A percentile compares a stretch with the other conserved stretches of the same genome.
Conservation (phyloP, 164 flowering plant genomes). For the Hamamelis virginiana region DNA sequence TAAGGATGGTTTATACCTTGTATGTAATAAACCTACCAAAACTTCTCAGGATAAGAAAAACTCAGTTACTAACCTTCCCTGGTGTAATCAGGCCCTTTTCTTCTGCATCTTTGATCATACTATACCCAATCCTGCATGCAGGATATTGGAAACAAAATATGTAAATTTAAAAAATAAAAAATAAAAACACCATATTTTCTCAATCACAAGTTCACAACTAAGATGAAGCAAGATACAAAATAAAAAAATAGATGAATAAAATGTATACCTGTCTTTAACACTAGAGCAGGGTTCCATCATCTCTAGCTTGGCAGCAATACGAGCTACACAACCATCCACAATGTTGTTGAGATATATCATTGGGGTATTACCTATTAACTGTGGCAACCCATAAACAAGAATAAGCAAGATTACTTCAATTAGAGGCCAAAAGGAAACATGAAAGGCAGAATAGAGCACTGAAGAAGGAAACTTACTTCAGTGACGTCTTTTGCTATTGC, state of each 20-base stretch:
- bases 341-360: constrained; percentile 80
- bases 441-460: background rate
- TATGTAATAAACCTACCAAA: background rate
- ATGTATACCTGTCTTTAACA: constrained; percentile 83
- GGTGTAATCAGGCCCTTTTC: constrained; percentile 41
- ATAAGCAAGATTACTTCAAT: constrained; percentile 2
- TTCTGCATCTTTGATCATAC: constrained; percentile 49
- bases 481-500: constrained; percentile 28
- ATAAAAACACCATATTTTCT: too few relatives aligned
- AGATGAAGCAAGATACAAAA: too few relatives aligned
- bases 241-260: too few relatives aligned
- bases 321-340: constrained; percentile 76
- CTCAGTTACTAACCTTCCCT: constrained; percentile 33
- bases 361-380: constrained; percentile 86
- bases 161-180: too few relatives aligned
- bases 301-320: constrained; percentile 80
- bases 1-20: too few relatives aligned
- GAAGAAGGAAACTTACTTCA: constrained; percentile 15
- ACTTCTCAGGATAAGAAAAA: background rate
- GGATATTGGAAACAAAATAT: too few relatives aligned
- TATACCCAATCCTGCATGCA: constrained; percentile 38
- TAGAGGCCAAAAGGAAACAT: background rate
- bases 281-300: constrained; percentile 91
- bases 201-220: too few relatives aligned
- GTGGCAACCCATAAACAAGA: background rate